Percentiles rank a stretch among this genome's conserved stretches.
Conservation (phyloP, 2,329 filamentous ascomycete genomes). For the Pyricularia pennisetigena region DNA sequence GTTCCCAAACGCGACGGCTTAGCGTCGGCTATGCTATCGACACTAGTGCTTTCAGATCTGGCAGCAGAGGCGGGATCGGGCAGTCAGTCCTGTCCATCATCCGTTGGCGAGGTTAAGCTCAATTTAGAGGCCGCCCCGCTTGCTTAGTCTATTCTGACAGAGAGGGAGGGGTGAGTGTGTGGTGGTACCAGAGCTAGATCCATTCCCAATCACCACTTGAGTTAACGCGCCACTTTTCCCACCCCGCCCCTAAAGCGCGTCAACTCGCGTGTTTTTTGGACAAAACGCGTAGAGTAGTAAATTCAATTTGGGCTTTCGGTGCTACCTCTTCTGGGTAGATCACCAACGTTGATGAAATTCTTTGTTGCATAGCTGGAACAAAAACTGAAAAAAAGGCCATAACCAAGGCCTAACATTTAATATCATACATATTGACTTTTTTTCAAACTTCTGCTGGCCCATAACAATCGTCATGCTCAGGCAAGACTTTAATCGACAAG, state of each 20-base stretch:
- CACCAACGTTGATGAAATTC: background rate
- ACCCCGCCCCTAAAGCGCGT: background rate
- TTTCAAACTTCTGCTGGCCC: background rate
- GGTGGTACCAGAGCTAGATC: too few relatives aligned
- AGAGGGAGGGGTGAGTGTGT: too few relatives aligned
- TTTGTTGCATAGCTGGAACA: background rate
- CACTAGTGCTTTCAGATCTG: background rate
- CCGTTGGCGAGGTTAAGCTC: background rate
- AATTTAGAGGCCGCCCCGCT: background rate
- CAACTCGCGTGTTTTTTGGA: background rate
- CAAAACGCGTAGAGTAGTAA: background rate
- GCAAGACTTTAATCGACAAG: constrained; percentile 39
- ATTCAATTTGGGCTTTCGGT: background rate
- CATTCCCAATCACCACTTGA: background rate
- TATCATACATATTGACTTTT: background rate
- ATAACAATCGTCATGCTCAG: constrained; percentile 30
- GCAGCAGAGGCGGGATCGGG: background rate
- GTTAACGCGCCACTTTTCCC: background rate
- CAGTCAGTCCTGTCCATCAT: background rate
- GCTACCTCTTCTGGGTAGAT: background rate
- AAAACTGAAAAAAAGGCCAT: background rate
- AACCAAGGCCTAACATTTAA: background rate
- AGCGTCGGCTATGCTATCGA: background rate
- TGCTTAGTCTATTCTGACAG: background rate
- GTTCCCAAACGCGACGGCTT: background rate